Evolutionary conservation across 2,329 filamentous ascomycete species (phyloP), one percentile per base, ranked within the genome.

Genomic region (Sarocladiaceae sp.): DNA sequence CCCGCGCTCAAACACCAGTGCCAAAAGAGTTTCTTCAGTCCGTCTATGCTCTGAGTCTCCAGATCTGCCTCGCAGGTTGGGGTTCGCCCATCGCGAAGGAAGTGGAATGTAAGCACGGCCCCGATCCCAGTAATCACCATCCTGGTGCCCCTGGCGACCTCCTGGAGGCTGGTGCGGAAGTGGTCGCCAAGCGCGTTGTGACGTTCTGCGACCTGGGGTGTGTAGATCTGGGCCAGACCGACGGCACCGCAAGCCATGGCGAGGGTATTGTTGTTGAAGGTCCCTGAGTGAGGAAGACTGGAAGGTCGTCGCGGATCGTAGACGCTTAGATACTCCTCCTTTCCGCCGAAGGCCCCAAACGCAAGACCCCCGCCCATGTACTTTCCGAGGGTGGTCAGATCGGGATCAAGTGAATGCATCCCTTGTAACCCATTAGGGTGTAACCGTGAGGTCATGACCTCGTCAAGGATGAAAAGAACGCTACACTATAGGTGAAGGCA

Each of bases 381-480:
- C 53, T 83, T 83, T 0, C 79, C 79, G 13, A 82, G 52, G 0
- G 75, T 78, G 12, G 69, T 75, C 31, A 83, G 53, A 53, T 83
- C 79, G 0, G 79, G 76, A 2, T 56, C 58, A 4, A 78, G 51
- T 3, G 59, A 63, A 18, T 64, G 32, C 23, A 55, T 47, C 0
- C 54, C 50, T 12, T 69, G 66, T 2, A 76, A 53, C 1, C 79
- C 77, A 6, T 67, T 59, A 2, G 63, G 64, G 6, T 43, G 29
- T 31, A 82, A 60, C 1, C 80, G 68, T 3, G 73, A 77, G 0
- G 79, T 82, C 70, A 82, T 79, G 2, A 85, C 79, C 58, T 85
- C 81, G 53, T 85, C 81, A 16, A 82, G 65, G 18, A 85, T 76
- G 46, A 85, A 70, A 0, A 84, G 48, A 0, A 73, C 72, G 2